Evolutionary conservation across 2,329 filamentous ascomycete species (phyloP), one percentile per base, ranked within the genome.

Genomic region (Boeremia lycopersici): DNA sequence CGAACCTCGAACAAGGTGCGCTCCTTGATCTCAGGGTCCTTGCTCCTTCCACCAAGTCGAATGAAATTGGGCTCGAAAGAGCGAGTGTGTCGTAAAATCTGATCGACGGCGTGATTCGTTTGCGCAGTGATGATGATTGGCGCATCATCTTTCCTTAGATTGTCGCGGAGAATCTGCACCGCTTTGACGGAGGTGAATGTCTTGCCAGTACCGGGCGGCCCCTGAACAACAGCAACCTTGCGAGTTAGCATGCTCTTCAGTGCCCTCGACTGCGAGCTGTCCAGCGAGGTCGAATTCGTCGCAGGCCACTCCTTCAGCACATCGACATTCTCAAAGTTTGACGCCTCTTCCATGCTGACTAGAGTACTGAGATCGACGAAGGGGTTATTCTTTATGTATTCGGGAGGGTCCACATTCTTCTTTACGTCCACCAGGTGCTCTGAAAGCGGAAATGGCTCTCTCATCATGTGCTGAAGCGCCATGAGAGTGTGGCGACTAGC

Each of bases 41-140:
- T 83, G 15, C 88, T 90, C 28, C 89, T 83, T 2, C 87, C 86
- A 36, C 91, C 91, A 9, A 90, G 75, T 8, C 88, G 83, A 43
- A 88, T 76, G 53, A 92, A 86, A 1, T 84, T 81, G 0, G 76
- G 72, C 62, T 89, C 86, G 61, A 88, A 89, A 6, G 77, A 68
- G 1, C 85, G 78, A 13, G 91, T 80, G 49, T 88, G 84, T 1
- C 78, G 76, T 0, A 96, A 78, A 0, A 97, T 79, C 68, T 96
- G 92, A 63, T 97, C 92, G 0, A 96, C 77, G 0, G 92, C 92
- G 73, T 96, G 91, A 55, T 97, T 97, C 0, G 92, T 97, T 65
- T 96, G 91, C 7, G 91, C 91, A 0, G 91, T 84, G 3, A 96
- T 80, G 17, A 96, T 81, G 28, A 97, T 86, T 0, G 90, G 90